These are phyloP conservation scores for Hypoxylon sp. DNA, from an alignment of 2,329 filamentous ascomycete genomes.

Conservation along the genomic window DNA sequence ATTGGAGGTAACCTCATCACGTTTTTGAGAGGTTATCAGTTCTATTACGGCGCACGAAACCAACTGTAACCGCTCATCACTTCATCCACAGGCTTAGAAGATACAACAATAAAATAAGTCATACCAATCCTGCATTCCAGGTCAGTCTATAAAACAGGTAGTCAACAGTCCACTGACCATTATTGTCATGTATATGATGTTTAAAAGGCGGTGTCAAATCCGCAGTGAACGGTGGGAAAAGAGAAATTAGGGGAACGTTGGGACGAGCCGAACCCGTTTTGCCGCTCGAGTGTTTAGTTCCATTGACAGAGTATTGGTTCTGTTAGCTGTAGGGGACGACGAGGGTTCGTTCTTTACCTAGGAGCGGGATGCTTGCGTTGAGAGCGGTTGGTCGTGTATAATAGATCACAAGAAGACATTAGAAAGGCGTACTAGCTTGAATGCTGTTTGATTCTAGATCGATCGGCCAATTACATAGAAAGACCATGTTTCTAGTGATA, in stretches of 20 bases:
- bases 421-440: neutral
- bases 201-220: neutral
- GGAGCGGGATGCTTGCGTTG: neutral
- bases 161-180: neutral
- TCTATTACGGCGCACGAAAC: neutral
- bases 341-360: neutral
- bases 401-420: neutral
- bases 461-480: too few species aligned
- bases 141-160: conserved; percentile 3
- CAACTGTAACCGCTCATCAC: neutral
- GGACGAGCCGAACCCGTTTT: neutral
- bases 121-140: neutral
- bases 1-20: neutral
- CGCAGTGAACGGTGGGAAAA: neutral
- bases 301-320: neutral
- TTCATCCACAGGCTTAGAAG: neutral
- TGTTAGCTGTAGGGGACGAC: neutral
- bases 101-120: neutral
- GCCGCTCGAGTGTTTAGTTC: neutral
- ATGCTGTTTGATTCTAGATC: too few species aligned
- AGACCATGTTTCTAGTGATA: too few species aligned
- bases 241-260: conserved; percentile 3
- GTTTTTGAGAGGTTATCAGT: neutral
- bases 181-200: neutral
- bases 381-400: neutral